Evolutionary conservation across 2,329 filamentous ascomycete species (phyloP), one percentile per base, ranked within the genome.

Genomic region (Aschersonia sp.): DNA sequence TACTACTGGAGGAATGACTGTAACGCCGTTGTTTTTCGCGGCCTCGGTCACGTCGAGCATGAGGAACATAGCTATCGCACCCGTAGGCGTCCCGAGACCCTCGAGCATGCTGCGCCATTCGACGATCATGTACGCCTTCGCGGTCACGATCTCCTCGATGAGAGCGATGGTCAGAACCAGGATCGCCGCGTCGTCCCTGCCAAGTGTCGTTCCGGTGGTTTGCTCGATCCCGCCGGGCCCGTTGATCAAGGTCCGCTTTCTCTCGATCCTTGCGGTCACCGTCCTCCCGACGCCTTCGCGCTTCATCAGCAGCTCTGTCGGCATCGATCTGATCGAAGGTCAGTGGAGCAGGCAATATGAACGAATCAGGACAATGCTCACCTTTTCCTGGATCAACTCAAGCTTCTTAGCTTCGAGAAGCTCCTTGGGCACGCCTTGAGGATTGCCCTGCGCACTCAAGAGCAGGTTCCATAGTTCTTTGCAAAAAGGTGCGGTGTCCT

Each of bases 351-450:
- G 28, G 29, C 4, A 31, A 20, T 12, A 12, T n/a, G 9, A 30
- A 30, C 9, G 9, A 29, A 10, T 30, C 9, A n/a, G 43, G 28
- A 7, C 9, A 44, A 30, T 44, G 7, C 61, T 35, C 63, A 94
- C 91, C 82, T 94, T 94, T 66, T 96, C 89, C 65, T 96, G 88
- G 52, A 92, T 87, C 45, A 98, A 72, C 65, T 98, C 92, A 43
- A 86, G 70, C 67, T 97, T 98, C 73, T 98, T 98, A 1, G 91
- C 89, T 63, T 98, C 92, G 3, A 98, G 70, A 42, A 98, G 73
- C 65, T 96, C 89, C 64, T 94, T 91, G 0, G 92, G 91, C 9
- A 98, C 89, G 48, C 92, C 92, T 61, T 92, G 85, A 0, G 88
- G 81, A 62, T 83, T 95, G 41, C 77, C 72, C 65, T 98, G 92